Base-by-base conservation (phyloP, 108 stramenopile species). In the Cyclostephanos tholiformis region DNA sequence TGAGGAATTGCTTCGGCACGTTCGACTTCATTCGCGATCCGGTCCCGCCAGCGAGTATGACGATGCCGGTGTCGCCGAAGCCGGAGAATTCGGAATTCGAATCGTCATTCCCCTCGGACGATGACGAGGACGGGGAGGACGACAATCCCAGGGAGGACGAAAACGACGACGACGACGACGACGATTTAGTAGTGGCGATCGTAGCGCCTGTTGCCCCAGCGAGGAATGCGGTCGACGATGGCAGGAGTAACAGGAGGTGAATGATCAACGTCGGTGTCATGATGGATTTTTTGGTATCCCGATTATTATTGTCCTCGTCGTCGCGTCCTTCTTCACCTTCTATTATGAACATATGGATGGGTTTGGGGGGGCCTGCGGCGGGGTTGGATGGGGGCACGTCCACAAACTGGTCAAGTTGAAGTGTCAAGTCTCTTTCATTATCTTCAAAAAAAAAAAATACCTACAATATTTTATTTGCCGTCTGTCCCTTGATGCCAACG, bases 1-100 rank as follows among this genome's bases (percentile, higher is more conserved):
- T 69, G 23, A 98, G 76, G 73, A 96, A 98, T 80, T 97, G 97
- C 81, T 97, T 97, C 36, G 96, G 97, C 82, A 94, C 85, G 65
- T 67, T 83, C 25, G 96, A 88, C 71, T 97, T 96, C 97, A 97
- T 97, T 29, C 97, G 85, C 35, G 88, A 92, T 26, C 97, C 97
- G 14, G 88, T 93, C n/a, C 97, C 97, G 13, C 97, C 97, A 0
- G 97, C 96, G 41, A 96, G 83, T 10, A 97, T 72, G 14, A 97
- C 84, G 58, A 96, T 92, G 30, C 94, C 95, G 50, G 95, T 93
- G 73, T 94, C 76, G 41, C 61, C 57, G 78, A 90, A 83, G 41
- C 56, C 72, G 22, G 71, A 44, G 53, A 66, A 66, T 19, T 80
- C 72, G 6, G 32, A 67, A 41, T 72, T 67, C 30, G 41, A 12